phyloP scores from a whole-genome alignment of 2,329 filamentous ascomycete genomes.

The Trichoderma breve region DNA sequence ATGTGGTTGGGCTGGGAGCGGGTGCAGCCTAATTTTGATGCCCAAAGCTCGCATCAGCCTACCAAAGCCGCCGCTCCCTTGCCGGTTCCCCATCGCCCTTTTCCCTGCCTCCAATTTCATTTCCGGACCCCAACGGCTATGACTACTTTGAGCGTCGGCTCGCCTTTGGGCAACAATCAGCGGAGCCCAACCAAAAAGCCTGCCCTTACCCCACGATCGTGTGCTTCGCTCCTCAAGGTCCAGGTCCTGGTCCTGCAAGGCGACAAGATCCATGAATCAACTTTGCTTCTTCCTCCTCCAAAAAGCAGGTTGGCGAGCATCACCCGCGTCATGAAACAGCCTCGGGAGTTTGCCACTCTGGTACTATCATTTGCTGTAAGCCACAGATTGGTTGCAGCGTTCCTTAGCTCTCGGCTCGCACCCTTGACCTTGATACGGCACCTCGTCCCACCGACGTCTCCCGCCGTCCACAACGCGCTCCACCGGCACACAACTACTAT shows the following conservation, averaged over 20 bases:
- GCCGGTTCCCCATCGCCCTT: not conserved
- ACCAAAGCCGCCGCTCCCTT: constrained; percentile 7
- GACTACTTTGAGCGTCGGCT: constrained; percentile 15
- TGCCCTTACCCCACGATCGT: constrained; percentile 21
- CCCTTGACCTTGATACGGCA: constrained; percentile 19
- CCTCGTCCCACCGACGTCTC: constrained; percentile 19
- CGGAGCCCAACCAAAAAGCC: constrained; percentile 20
- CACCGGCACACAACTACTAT: not conserved
- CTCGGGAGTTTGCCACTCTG: constrained; percentile 18
- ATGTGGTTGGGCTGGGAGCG: constrained; percentile 16
- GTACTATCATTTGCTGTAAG: constrained; percentile 7
- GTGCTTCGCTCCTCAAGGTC: not conserved
- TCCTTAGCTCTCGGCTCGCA: constrained; percentile 9
- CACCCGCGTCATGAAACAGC: constrained; percentile 19
- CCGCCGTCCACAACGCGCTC: constrained; percentile 17
- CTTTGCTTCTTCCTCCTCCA: constrained; percentile 6
- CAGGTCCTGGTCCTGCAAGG: constrained; percentile 12
- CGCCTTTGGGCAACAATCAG: constrained; percentile 21
- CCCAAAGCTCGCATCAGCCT: constrained; percentile 16
- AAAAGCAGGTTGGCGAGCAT: constrained; percentile 19
- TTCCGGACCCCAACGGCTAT: constrained; percentile 12
- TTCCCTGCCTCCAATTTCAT: constrained; percentile 14
- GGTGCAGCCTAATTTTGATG: constrained; percentile 21
- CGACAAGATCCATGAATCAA: constrained; percentile 14
- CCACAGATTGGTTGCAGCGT: constrained; percentile 17